Evolutionary conservation across 805 yeast genomes (phyloP).

Genomic region (Suhomyces vadensis): DNA sequence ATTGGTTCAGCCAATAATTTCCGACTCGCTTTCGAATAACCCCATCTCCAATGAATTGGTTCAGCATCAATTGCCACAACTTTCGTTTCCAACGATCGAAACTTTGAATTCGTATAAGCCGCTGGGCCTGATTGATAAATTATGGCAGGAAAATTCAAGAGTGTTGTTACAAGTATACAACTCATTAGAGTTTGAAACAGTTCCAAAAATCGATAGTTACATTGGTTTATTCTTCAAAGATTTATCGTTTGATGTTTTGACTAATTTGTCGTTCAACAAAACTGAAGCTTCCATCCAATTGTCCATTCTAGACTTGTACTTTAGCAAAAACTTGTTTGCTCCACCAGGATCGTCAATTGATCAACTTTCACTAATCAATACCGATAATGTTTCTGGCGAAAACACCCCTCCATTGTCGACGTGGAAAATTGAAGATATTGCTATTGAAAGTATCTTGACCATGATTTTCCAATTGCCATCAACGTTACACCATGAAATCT

Average conservation of each 20-base stretch:
- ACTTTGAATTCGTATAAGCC: constrained; percentile 23
- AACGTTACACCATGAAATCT: constrained; percentile 66
- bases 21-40: constrained; percentile 34
- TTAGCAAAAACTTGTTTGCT: constrained; percentile 53
- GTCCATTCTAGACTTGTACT: constrained; percentile 69
- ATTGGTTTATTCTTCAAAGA: constrained; percentile 67
- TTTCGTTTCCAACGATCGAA: constrained; percentile 32
- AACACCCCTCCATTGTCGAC: constrained; percentile 56
- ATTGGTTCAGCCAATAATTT: constrained; percentile 32
- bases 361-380: constrained; percentile 47
- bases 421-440: constrained; percentile 89
- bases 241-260: constrained; percentile 68
- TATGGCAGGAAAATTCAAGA: constrained; percentile 65
- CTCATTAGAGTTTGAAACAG: constrained; percentile 62
- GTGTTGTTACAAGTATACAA: constrained; percentile 60
- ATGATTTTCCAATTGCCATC: constrained; percentile 75
- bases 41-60: constrained; percentile 40
- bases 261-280: constrained; percentile 85
- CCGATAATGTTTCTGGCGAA: constrained; percentile 44
- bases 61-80: constrained; percentile 42
- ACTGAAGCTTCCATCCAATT: constrained; percentile 84
- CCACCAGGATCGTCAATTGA: constrained; percentile 78
- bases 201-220: constrained; percentile 40
- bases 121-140: constrained; percentile 48
- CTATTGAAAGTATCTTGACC: constrained; percentile 77